Evolutionary conservation across 257 asterid species (phyloP).

Genomic region (Coffea eugenioides): DNA sequence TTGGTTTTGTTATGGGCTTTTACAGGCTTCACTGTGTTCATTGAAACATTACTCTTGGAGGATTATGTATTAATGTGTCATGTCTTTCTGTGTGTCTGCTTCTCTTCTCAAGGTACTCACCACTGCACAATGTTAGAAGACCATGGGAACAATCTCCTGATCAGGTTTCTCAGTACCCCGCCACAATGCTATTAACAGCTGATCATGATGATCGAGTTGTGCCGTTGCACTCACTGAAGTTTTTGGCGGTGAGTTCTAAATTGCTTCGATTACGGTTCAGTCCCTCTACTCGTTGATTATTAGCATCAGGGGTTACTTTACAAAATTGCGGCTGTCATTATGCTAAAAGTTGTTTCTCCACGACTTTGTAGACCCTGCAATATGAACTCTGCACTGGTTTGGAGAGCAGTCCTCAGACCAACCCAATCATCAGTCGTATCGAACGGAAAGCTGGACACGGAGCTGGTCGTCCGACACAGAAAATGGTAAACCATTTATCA

Average conservation of each 20-base stretch:
- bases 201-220: slow-evolving; percentile 99
- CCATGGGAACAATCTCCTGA: slow-evolving; percentile 71
- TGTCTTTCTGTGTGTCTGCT: not conserved
- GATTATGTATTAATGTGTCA: not conserved
- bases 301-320: not conserved
- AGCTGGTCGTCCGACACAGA: slow-evolving; percentile 89
- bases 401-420: slow-evolving; percentile 67
- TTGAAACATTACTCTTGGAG: not conserved
- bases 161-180: slow-evolving; percentile 61
- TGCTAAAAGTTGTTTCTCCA: slow-evolving; percentile 9
- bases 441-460: slow-evolving; percentile 96
- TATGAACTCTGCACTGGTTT: slow-evolving; percentile 61
- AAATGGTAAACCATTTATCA: slow-evolving; percentile 40
- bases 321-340: not conserved
- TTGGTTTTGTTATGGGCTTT: not conserved
- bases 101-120: slow-evolving; percentile 66
- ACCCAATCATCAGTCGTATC: slow-evolving; percentile 77
- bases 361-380: slow-evolving; percentile 70
- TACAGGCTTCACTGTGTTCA: not conserved
- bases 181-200: slow-evolving; percentile 91
- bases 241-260: slow-evolving; percentile 62
- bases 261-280: no score
- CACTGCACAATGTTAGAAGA: slow-evolving; percentile 84
- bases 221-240: slow-evolving; percentile 88
- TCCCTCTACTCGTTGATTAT: not conserved